Percentiles rank a stretch among this genome's conserved stretches.
Evolutionary conservation across 148 eudicot species (phyloP).

Genomic region (Camellia granthamiana): DNA sequence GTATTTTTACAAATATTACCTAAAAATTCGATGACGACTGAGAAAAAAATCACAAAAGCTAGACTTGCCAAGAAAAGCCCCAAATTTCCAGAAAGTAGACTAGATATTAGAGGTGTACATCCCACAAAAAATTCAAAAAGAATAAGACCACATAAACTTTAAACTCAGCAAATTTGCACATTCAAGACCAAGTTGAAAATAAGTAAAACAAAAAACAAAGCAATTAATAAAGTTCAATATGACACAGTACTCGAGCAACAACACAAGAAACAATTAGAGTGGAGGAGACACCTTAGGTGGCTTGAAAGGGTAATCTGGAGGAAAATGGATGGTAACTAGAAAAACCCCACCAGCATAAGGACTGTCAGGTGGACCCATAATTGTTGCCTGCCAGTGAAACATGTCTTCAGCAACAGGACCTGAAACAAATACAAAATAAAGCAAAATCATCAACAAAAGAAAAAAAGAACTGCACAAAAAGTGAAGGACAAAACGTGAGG

Average conservation of each 20-base stretch:
- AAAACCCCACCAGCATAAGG: slow-evolving; percentile 53
- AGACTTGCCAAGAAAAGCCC: no score
- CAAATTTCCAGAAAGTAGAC: neutral
- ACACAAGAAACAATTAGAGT: neutral
- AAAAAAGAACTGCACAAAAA: neutral
- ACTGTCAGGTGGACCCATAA: slow-evolving; percentile 52
- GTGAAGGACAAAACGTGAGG: neutral
- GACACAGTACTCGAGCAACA: neutral
- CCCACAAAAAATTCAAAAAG: neutral
- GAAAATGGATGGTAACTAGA: slow-evolving; percentile 47
- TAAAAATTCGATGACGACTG: neutral
- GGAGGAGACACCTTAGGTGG: slow-evolving; percentile 40
- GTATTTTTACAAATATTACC: neutral
- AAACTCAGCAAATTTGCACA: neutral
- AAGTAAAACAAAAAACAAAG: neutral
- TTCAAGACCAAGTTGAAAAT: neutral
- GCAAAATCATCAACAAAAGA: neutral
- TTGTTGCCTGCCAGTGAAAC: slow-evolving; percentile 53
- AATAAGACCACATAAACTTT: neutral
- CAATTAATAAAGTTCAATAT: no score
- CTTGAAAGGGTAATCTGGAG: slow-evolving; percentile 54
- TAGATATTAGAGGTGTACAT: neutral
- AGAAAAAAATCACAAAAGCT: neutral
- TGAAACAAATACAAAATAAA: slow-evolving; percentile 19
- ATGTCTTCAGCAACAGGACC: slow-evolving; percentile 50